These are phyloP conservation scores for Agapanthus africanus DNA, from an alignment of 106 monocot genomes.

Conservation along the genomic window DNA sequence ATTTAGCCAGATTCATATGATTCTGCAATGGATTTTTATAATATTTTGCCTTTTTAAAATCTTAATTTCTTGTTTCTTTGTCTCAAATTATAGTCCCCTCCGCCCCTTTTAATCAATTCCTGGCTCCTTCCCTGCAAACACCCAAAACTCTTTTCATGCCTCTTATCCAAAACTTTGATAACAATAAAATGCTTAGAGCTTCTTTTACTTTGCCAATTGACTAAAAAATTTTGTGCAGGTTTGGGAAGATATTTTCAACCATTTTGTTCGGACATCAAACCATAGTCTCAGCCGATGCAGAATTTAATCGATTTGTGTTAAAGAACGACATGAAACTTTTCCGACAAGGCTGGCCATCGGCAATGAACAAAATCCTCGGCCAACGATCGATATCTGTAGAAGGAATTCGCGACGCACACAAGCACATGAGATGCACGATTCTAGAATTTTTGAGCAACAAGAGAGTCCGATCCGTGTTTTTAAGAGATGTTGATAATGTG, in stretches of 20 bases:
- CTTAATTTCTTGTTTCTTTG: no score
- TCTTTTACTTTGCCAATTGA: no score
- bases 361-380: conserved; percentile 23
- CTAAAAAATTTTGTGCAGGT: no score
- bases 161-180: no score
- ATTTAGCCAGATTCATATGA: no score
- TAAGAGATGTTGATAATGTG: conserved; percentile 24
- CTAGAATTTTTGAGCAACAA: conserved; percentile 24
- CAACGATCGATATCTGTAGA: conserved; percentile 19
- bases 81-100: no score
- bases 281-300: conserved; percentile 40
- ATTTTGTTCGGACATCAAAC: conserved; percentile 22
- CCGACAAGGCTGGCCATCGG: conserved; percentile 17
- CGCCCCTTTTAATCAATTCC: no score
- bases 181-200: no score
- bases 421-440: conserved; percentile 30
- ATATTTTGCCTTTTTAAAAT: no score
- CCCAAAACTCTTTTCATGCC: no score
- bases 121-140: no score
- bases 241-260: conserved; percentile 34
- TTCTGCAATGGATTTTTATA: no score
- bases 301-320: conserved; percentile 32
- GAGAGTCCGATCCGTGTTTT: conserved; percentile 16
- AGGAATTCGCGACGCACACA: conserved; percentile 29
- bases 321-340: conserved; percentile 35